phyloP scores from a whole-genome alignment of 305 asterid genomes.

The Withania somnifera region DNA sequence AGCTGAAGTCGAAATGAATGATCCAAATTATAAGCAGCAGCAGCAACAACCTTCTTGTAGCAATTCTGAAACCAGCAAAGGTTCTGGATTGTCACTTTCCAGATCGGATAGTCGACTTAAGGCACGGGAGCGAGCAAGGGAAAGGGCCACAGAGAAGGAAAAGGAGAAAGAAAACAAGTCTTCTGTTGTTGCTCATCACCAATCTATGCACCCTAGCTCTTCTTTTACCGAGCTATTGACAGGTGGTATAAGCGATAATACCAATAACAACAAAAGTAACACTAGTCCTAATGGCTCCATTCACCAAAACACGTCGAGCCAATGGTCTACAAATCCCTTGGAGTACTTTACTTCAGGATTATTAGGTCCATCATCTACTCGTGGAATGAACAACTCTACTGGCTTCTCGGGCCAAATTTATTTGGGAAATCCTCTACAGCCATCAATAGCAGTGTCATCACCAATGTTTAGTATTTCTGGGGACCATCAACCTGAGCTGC shows the following conservation, averaged over 20 bases:
- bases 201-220: conserved; percentile 19
- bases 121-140: conserved; percentile 74
- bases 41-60: conserved; percentile 44
- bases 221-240: conserved; percentile 42
- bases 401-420: conserved; percentile 27
- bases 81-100: conserved; percentile 76
- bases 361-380: conserved; percentile 29
- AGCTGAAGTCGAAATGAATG: conserved; percentile 45
- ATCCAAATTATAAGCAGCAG: conserved; percentile 2
- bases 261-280: neutral
- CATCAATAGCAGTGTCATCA: conserved; percentile 18
- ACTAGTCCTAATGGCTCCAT: neutral
- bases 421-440: conserved; percentile 28
- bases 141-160: conserved; percentile 55
- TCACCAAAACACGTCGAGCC: conserved; percentile 19
- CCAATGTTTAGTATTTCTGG: conserved; percentile 40
- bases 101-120: conserved; percentile 69
- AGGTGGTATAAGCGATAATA: conserved; percentile 12
- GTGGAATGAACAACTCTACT: conserved; percentile 4
- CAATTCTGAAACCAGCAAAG: conserved; percentile 71
- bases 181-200: conserved; percentile 17
- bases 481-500: conserved; percentile 46
- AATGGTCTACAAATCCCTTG: conserved; percentile 52
- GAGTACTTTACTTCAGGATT: conserved; percentile 49
- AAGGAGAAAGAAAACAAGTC: conserved; percentile 43